These are phyloP conservation scores for Sarocladium oryzae DNA, from an alignment of 2,329 filamentous ascomycete species.

Conservation along the genomic window DNA sequence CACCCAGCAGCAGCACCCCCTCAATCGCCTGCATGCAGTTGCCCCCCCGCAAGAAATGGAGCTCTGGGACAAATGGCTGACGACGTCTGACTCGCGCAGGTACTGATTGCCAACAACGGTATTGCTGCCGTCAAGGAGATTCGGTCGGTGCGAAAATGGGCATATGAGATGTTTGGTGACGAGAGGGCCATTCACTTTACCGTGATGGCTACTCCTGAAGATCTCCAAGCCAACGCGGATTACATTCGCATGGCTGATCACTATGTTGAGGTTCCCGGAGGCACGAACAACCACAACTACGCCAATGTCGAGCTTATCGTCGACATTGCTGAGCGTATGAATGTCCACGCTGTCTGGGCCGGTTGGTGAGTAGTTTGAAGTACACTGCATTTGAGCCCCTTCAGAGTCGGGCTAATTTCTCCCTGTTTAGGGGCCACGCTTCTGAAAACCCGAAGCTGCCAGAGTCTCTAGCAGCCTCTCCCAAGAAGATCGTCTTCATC, in stretches of 20 bases:
- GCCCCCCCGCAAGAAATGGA: neutral
- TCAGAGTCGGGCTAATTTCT: neutral
- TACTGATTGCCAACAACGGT: constrained; percentile 98
- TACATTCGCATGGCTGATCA: constrained; percentile 99
- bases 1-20: too few relatives aligned
- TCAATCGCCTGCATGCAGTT: too few relatives aligned
- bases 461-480: constrained; percentile 89
- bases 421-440: constrained; percentile 77
- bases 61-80: neutral
- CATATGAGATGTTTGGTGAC: constrained; percentile 98
- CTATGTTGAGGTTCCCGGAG: constrained; percentile 97
- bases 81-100: constrained; percentile 44
- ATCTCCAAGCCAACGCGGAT: constrained; percentile 94
- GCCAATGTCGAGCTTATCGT: constrained; percentile 99
- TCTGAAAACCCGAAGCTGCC: constrained; percentile 98
- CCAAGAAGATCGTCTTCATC: constrained; percentile 99
- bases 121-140: constrained; percentile 99
- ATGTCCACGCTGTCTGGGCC: constrained; percentile 97
- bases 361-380: constrained; percentile 65
- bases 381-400: neutral
- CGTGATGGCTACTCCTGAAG: constrained; percentile 98
- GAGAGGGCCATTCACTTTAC: constrained; percentile 98
- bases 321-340: constrained; percentile 96
- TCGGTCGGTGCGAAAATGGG: constrained; percentile 98
- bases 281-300: constrained; percentile 99